Evolutionary conservation across 1,139 yeast genomes (phyloP).

Genomic region (Pichia sp.): DNA sequence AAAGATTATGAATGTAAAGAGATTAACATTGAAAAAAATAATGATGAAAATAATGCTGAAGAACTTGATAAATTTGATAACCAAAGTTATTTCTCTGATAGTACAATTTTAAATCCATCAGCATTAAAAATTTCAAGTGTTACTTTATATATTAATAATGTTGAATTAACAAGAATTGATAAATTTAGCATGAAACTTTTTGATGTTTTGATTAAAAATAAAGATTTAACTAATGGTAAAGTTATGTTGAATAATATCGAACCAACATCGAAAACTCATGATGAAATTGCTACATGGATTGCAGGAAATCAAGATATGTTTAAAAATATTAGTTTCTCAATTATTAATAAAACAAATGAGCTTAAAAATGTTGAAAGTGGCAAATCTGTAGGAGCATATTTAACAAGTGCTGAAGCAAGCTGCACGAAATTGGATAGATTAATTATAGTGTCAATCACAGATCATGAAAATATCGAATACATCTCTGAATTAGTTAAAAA

Average conservation of each 20-base stretch:
- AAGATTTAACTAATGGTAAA: slow-evolving; percentile 17
- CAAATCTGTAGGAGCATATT: slow-evolving; percentile 9
- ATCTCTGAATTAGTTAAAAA: slow-evolving; percentile 17
- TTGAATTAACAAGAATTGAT: slow-evolving; percentile 16
- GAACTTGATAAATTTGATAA: slow-evolving; percentile 8
- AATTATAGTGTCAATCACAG: slow-evolving; percentile 18
- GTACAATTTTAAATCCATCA: slow-evolving; percentile 25
- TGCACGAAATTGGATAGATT: slow-evolving; percentile 19
- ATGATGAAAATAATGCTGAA: neutral
- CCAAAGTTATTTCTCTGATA: slow-evolving; percentile 21
- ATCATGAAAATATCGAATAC: slow-evolving; percentile 10
- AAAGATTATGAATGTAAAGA: neutral
- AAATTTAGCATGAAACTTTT: slow-evolving; percentile 23
- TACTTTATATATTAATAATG: slow-evolving; percentile 19
- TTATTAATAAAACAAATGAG: slow-evolving; percentile 2
- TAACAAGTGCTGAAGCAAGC: slow-evolving; percentile 4
- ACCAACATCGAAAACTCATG: slow-evolving; percentile 10
- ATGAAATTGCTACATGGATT: slow-evolving; percentile 8
- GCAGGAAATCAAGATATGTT: neutral
- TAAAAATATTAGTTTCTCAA: slow-evolving; percentile 2
- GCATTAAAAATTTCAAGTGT: slow-evolving; percentile 23
- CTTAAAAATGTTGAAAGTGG: neutral
- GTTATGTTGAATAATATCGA: slow-evolving; percentile 17
- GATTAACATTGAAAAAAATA: neutral
- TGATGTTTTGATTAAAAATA: slow-evolving; percentile 20